Evolutionary conservation across 768 basidiomycete genomes (phyloP).

Genomic region (Lepiota subincarnata): DNA sequence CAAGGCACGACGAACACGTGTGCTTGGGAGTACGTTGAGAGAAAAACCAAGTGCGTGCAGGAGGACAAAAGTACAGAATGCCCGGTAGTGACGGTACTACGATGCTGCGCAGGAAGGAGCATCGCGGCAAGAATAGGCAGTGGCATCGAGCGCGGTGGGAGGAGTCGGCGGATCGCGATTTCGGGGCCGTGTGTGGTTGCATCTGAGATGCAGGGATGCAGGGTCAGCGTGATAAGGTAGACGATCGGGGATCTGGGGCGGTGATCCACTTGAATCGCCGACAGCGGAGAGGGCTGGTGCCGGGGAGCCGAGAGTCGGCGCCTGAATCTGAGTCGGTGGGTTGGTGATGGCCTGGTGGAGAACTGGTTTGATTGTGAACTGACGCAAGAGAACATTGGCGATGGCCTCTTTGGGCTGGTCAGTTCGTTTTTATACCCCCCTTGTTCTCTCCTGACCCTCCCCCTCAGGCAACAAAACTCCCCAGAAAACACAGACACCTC

Average conservation of each 20-base stretch:
- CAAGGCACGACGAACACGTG: not conserved
- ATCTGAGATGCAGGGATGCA: conserved; percentile 18
- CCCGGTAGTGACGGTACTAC: not conserved
- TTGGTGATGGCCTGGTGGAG: conserved; percentile 12
- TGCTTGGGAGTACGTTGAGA: not conserved
- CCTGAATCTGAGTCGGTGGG: not conserved
- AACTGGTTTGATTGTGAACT: conserved; percentile 14
- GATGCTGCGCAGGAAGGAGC: not conserved
- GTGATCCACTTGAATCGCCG: conserved; percentile 17
- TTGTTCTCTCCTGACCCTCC: conserved; percentile 21
- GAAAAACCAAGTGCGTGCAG: too few relatives aligned
- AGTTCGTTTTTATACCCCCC: conserved; percentile 24
- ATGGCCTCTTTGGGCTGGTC: conserved; percentile 33
- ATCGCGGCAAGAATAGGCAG: conserved; percentile 3
- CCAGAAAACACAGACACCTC: conserved; percentile 14
- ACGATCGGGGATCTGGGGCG: conserved; percentile 16
- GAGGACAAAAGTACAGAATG: not conserved
- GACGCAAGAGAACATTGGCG: conserved; percentile 12
- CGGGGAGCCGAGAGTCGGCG: not conserved
- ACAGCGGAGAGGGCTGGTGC: not conserved
- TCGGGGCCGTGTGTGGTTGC: conserved; percentile 2
- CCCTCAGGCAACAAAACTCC: conserved; percentile 19
- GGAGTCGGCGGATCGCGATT: conserved; percentile 14
- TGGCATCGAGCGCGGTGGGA: not conserved
- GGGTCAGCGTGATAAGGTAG: conserved; percentile 34